These are phyloP conservation scores for Globisporangium irregulare DNA, from an alignment of 352 stramenopile genomes.

Conservation along the genomic window DNA sequence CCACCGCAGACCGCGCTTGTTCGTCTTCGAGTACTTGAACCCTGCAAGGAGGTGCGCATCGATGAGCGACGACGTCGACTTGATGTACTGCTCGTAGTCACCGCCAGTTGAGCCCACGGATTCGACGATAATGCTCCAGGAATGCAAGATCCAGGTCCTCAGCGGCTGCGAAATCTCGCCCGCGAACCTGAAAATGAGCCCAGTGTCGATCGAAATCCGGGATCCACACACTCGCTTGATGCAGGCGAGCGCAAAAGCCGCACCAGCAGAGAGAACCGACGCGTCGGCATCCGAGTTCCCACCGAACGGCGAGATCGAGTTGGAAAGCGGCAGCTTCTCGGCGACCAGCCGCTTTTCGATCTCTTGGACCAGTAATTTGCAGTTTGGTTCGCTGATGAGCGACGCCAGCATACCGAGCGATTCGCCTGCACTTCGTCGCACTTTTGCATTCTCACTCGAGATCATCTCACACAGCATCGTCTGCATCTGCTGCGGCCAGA, in stretches of 20 bases:
- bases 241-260: slow-evolving; percentile 72
- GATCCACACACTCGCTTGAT: slow-evolving; percentile 81
- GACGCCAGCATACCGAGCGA: slow-evolving; percentile 57
- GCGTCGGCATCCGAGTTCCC: slow-evolving; percentile 35
- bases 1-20: slow-evolving; percentile 51
- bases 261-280: slow-evolving; percentile 53
- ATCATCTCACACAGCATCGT: slow-evolving; percentile 82
- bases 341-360: slow-evolving; percentile 66
- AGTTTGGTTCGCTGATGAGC: slow-evolving; percentile 45
- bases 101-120: slow-evolving; percentile 68
- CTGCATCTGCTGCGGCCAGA: slow-evolving; percentile 75
- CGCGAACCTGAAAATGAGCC: slow-evolving; percentile 69
- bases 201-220: slow-evolving; percentile 68
- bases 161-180: slow-evolving; percentile 67
- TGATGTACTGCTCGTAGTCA: slow-evolving; percentile 83
- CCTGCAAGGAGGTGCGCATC: slow-evolving; percentile 71
- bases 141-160: slow-evolving; percentile 82
- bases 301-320: slow-evolving; percentile 23
- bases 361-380: slow-evolving; percentile 57
- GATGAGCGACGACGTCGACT: slow-evolving; percentile 67
- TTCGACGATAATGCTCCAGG: slow-evolving; percentile 83
- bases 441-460: slow-evolving; percentile 49
- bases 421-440: slow-evolving; percentile 74
- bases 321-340: slow-evolving; percentile 36
- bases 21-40: slow-evolving; percentile 68